Conservation (phyloP, 768 basidiomycete species). For the Mycena polygramma region DNA sequence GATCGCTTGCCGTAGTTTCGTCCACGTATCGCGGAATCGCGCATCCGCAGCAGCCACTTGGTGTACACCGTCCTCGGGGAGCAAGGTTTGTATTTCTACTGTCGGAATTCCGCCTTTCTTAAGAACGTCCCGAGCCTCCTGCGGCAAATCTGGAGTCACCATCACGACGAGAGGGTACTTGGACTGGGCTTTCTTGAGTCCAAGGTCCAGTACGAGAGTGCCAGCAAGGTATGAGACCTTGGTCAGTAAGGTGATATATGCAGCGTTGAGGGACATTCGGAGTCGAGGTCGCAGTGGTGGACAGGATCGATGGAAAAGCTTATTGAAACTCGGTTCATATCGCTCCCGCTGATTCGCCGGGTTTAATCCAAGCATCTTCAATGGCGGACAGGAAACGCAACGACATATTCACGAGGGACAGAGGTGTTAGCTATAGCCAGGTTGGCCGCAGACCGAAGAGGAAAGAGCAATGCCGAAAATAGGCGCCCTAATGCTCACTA, state of each 20-base stretch:
- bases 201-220: constrained; percentile 70
- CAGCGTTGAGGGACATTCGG: constrained; percentile 57
- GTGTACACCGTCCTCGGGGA: constrained; percentile 62
- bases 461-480: neutral
- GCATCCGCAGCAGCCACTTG: constrained; percentile 57
- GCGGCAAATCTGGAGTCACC: constrained; percentile 71
- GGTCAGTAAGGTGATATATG: constrained; percentile 86
- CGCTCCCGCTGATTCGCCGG: no score
- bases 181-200: constrained; percentile 66
- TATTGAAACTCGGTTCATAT: neutral
- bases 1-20: constrained; percentile 65
- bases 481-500: neutral
- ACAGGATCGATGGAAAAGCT: neutral
- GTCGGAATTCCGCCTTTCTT: constrained; percentile 64
- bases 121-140: constrained; percentile 66
- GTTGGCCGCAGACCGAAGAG: no score
- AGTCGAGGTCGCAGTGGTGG: neutral
- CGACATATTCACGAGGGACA: no score
- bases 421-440: no score
- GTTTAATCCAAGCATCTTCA: no score
- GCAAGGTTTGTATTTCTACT: constrained; percentile 70
- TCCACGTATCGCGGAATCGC: constrained; percentile 81
- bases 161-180: constrained; percentile 86
- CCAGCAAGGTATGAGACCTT: constrained; percentile 76
- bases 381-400: no score